phyloP scores from a whole-genome alignment of 2,329 filamentous ascomycete genomes.

The Cercospora zeina region DNA sequence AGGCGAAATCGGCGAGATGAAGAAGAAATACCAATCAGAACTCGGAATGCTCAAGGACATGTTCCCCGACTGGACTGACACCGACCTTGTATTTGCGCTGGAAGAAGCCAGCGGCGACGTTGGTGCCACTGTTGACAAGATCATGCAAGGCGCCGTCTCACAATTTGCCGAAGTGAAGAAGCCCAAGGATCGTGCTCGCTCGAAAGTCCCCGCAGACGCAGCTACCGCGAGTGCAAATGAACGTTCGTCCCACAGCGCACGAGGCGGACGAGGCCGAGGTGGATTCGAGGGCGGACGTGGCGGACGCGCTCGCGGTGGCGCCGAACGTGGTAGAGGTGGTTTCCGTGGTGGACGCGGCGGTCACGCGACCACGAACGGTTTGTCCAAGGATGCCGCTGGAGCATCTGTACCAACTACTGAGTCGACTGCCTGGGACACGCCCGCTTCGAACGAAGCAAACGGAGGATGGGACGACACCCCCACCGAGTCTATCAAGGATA shows the following conservation, averaged over 20 bases:
- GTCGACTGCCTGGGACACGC: conserved; percentile 62
- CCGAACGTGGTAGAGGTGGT: conserved; percentile 56
- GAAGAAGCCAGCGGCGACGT: conserved; percentile 81
- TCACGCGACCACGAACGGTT: conserved; percentile 61
- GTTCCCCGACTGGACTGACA: conserved; percentile 93
- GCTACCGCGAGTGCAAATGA: conserved; percentile 54
- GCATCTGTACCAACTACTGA: conserved; percentile 67
- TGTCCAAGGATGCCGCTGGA: conserved; percentile 57
- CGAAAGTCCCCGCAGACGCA: conserved; percentile 67
- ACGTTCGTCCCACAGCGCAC: conserved; percentile 50
- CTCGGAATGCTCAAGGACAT: conserved; percentile 83
- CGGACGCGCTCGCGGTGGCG: conserved; percentile 59
- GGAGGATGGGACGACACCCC: conserved; percentile 33
- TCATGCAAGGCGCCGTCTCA: conserved; percentile 76
- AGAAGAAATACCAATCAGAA: conserved; percentile 81
- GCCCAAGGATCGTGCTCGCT: conserved; percentile 71
- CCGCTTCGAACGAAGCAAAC: conserved; percentile 39
- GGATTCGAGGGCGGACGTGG: conserved; percentile 57
- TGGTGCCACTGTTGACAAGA: conserved; percentile 71
- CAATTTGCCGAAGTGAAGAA: conserved; percentile 84
- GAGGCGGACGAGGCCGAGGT: conserved; percentile 44
- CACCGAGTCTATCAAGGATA: conserved; percentile 24
- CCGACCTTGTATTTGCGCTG: conserved; percentile 88
- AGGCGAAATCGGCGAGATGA: conserved; percentile 86
- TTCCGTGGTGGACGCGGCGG: conserved; percentile 63